Percentiles rank a stretch among this genome's conserved stretches.
Conservation (phyloP, 1,139 yeast species). For the Pichia sp. region DNA sequence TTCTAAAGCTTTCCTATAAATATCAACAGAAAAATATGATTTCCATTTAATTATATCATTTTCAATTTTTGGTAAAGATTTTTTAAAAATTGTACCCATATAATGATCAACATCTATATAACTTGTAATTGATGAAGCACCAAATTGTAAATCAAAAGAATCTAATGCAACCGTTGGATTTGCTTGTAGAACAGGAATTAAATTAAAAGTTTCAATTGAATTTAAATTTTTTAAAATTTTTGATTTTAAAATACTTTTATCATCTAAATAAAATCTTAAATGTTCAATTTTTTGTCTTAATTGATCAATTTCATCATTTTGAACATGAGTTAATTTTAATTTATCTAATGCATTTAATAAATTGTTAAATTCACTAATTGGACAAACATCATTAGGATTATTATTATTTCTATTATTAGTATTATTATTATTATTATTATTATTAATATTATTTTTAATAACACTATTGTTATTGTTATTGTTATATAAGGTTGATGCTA, state of each 20-base stretch:
- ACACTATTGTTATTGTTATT: no score
- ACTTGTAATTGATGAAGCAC: constrained; percentile 12
- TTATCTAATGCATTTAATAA: constrained; percentile 8
- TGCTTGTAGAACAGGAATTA: constrained; percentile 3
- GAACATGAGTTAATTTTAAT: constrained; percentile 10
- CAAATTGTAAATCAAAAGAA: constrained; percentile 9
- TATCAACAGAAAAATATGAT: constrained; percentile 7
- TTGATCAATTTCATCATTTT: constrained; percentile 14
- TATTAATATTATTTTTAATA: no score
- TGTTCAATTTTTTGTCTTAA: constrained; percentile 9
- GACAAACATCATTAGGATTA: not conserved
- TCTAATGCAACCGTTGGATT: constrained; percentile 4
- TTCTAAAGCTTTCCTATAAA: constrained; percentile 12
- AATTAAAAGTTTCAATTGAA: not conserved
- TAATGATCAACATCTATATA: constrained; percentile 8
- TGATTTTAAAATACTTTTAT: constrained; percentile 6
- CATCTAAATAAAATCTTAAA: constrained; percentile 14
- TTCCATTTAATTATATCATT: constrained; percentile 12
- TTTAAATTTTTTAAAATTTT: constrained; percentile 7
- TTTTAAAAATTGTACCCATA: constrained; percentile 11
- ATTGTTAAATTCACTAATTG: constrained; percentile 7
- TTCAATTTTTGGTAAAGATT: constrained; percentile 9
- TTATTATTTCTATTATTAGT: not conserved
- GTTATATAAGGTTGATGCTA: no score
- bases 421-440: no score